Conservation (phyloP, 2,329 filamentous ascomycete species). For the Neofusicoccum laricinum region DNA sequence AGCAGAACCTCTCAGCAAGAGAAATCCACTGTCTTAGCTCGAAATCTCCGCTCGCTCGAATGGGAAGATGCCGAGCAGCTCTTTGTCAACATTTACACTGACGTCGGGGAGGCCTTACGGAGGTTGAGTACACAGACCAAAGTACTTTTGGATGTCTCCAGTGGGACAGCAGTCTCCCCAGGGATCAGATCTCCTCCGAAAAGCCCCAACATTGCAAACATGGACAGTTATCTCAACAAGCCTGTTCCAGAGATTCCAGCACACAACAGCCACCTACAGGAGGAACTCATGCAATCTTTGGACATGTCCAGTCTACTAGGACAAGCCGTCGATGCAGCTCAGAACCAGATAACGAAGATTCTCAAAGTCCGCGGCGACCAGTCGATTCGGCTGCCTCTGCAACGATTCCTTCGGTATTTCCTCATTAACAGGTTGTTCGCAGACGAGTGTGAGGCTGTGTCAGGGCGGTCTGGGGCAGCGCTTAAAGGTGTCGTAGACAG, state of each 20-base stretch:
- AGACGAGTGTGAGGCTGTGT: constrained; percentile 82
- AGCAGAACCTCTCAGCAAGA: constrained; percentile 75
- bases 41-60: constrained; percentile 82
- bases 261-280: constrained; percentile 49
- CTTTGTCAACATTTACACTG: constrained; percentile 77
- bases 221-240: constrained; percentile 39
- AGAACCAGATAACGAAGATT: constrained; percentile 70
- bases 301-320: constrained; percentile 76
- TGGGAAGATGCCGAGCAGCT: constrained; percentile 81
- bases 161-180: constrained; percentile 58
- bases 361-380: constrained; percentile 75
- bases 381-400: constrained; percentile 63
- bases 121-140: constrained; percentile 89
- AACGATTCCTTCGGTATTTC: constrained; percentile 76
- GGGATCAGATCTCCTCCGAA: constrained; percentile 47
- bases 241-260: constrained; percentile 19
- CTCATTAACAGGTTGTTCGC: constrained; percentile 79
- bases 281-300: constrained; percentile 72
- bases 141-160: constrained; percentile 89
- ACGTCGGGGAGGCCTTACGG: constrained; percentile 81
- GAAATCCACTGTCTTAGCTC: constrained; percentile 81
- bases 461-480: constrained; percentile 70
- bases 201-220: constrained; percentile 43
- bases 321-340: constrained; percentile 76
- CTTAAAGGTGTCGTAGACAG: constrained; percentile 77